Evolutionary conservation across 169 alveolate genomes (phyloP), one percentile per base, ranked within the genome.

Genomic region (Babesia bovis): DNA sequence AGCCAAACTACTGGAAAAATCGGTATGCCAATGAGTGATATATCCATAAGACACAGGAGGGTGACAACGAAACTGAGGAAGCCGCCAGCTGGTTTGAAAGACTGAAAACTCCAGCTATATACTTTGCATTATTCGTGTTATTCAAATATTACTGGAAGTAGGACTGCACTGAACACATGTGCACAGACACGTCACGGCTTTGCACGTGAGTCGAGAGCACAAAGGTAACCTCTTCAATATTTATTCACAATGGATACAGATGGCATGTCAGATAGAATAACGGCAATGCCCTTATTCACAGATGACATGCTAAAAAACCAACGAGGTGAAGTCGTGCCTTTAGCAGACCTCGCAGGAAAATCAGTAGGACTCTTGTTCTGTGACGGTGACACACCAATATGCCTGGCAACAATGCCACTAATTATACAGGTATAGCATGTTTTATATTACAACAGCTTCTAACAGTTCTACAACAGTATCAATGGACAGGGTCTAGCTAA

Each of bases 301-400:
- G 50, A 32, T 6, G 60, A n/a, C 50, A 63, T 23, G 33, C 61
- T 63, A 15, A 30, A 26, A 25, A 49, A 63, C 47, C 73, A 63
- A 50, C 44, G 73, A 2, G 73, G 73, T 4, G 73, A 63, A n/a
- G 21, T 19, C 26, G 73, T 63, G 3, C 32, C 52, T 30, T 6
- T 55, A 35, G 41, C 41, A 25, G 61, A 63, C 9, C 60, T 63
- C 26, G 3, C 19, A 12, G 73, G 73, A 21, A 63, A 47, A 50
- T 63, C 73, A 6, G 73, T 63, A 26, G 73, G 73, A 45, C 73
- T 63, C 41, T 50, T 63, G 9, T 63, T 63, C 60, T 63, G 73
- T 55, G 60, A 63, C 47, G 73, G 73, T 38, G 47, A 38, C 73
- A 63, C 38, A 30, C 73, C 73, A n/a, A 13, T 23, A 12, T 63